Evolutionary conservation across 2,329 filamentous ascomycete genomes (phyloP), one percentile per base, ranked within the genome.

Genomic region (Colletotrichum karsti): DNA sequence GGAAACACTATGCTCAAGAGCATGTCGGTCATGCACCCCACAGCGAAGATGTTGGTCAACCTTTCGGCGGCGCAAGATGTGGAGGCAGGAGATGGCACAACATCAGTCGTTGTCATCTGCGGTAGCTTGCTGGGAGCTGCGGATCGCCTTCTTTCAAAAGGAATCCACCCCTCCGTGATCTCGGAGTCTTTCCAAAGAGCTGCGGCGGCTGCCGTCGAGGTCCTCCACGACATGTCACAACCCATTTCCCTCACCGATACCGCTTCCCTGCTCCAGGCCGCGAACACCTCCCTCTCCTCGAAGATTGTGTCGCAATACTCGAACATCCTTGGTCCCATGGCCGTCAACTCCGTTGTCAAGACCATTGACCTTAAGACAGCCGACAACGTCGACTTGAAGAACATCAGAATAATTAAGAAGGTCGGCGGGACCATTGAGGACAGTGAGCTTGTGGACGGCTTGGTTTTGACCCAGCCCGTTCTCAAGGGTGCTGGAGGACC

Each of bases 11-110:
- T 99, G 95, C 85, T 99, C 78, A 97, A 93, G 85, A 95, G 95
- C 86, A 98, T 99, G 96, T 93, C 93, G 72, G 96, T 99, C 73
- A 94, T 99, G 92, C 96, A 99, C 79, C 96, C 96, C n/a, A 97
- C 97, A 54, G 96, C 96, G 57, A 98, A 97, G 85, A 99, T 99
- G 96, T 88, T 99, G 73, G 96, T 99, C 77, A 95, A 99, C 81
- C 89, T 99, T 70, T 97, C 95, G 76, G 93, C 96, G 73, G 96
- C 96, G 72, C 96, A 99, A 81, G 96, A 99, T 85, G 94, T 99
- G 69, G 96, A 99, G 82, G 96, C 96, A 71, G 96, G 96, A 83
- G 96, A 99, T 80, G 97, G 96, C 76, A 99, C 96, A 63, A 99
- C 96, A 37, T 98, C 95, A 4, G 96, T 99, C 26, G 96, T 99